Base-by-base conservation (phyloP, 169 alveolate species). In the Plasmodium sp. region DNA sequence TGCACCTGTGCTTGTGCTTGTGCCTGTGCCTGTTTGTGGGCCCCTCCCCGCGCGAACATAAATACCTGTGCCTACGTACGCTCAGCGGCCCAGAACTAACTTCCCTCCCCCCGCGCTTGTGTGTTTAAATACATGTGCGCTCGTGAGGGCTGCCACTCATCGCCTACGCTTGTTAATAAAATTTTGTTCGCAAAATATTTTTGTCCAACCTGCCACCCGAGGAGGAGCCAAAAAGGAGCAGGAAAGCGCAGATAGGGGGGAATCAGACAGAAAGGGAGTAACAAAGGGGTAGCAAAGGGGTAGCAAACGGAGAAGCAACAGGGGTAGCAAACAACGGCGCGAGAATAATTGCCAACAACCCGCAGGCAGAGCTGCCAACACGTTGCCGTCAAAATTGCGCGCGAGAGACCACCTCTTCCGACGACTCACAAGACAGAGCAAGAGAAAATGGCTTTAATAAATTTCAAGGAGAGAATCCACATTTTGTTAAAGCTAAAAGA, bases 401-500 rank as follows among this genome's bases (percentile, higher is more conserved):
- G 62, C 62, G 16, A 18, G 22, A 18, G 18, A 51, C 62, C 16
- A 51, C 62, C 16, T 3, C 27, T 51, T 51, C 62, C 5, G 16
- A 51, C 62, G 27, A 51, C 22, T 51, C 16, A 51, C 16, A 48
- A 75, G 34, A 75, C 51, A 75, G 9, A 75, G 6, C 12, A 74
- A 75, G 43, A 33, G 54, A 33, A 3, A 33, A 88, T 88, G 94
- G 90, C 94, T 79, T 88, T 88, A 62, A 79, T 88, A 77, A 88
- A 88, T 48, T 88, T 88, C 54, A 88, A 88, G 81, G 94, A 88
- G 62, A 88, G 56, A 36, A 88, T 88, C 51, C 94, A 88, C 43
- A 88, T 88, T 58, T 88, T 88, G 82, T 58, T 88, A 80, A 88
- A 88, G 83, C 83, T 88, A 88, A 88, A 88, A 62, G 94, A 88